Evolutionary conservation across 2,329 filamentous ascomycete species (phyloP), one percentile per base, ranked within the genome.

Genomic region (Apiospora rasikravindrae): DNA sequence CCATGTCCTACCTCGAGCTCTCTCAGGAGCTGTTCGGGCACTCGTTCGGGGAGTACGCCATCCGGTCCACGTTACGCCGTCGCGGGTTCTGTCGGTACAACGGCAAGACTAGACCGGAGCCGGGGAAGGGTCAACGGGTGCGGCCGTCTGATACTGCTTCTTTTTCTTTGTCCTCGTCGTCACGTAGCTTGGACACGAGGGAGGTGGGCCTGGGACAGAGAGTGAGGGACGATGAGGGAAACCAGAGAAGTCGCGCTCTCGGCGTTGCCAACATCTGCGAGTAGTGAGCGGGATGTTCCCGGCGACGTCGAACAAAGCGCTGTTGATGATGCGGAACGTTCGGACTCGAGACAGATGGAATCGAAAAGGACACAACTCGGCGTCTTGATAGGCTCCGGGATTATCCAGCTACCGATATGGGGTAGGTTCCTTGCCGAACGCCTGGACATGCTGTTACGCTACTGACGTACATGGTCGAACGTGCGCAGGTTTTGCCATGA

Each of bases 361-460:
- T 64, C 57, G 3, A 37, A 13, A 13, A 40, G 33, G 19, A 24
- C 33, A 19, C 57, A n/a, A 19, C 29, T 64, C 10, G 5, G 57
- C 19, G 57, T 64, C 57, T 33, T 64, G 33, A n/a, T 64, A 1
- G 57, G 57, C 8, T 64, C 57, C 14, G 57, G 57, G 22, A 64
- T 64, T n/a, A n/a, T 68, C 24, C 67, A 68, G 24, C 29, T 68
- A 5, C 67, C 67, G 3, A 49, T 68, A 45, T 68, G 67, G 67
- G 67, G 67, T 68, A 49, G 16, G 42, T 33, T 11, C 22, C 22
- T 2, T 22, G 8, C 22, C 1, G 4, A 13, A 0, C 5, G n/a
- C 6, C 5, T 47, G 1, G 8, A 49, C 19, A 7, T 7, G n/a
- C 22, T 10, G 2, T 8, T 10, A n/a, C 33, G 19, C 8, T 14